Percentiles rank a stretch among this genome's conserved stretches.
These are phyloP conservation scores for Pythium monospermum DNA, from an alignment of 352 stramenopile genomes.

Conservation along the genomic window DNA sequence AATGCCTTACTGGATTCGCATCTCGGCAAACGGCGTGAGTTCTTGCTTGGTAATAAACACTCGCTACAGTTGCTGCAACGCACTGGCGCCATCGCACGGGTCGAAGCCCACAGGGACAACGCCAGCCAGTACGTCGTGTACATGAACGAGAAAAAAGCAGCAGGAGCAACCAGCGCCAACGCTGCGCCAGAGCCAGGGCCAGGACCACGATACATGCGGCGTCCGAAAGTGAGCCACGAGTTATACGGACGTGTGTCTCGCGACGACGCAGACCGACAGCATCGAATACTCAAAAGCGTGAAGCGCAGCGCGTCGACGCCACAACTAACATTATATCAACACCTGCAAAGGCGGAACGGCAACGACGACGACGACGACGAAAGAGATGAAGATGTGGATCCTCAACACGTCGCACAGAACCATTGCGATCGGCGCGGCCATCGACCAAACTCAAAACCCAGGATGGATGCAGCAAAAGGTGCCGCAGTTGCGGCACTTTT, in stretches of 20 bases:
- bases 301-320: constrained; percentile 11
- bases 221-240: constrained; percentile 1
- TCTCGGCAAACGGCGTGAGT: constrained; percentile 59
- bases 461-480: too few relatives aligned
- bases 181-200: too few relatives aligned
- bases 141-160: constrained; percentile 33
- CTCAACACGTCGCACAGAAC: background rate
- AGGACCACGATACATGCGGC: too few relatives aligned
- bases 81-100: constrained; percentile 53
- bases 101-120: constrained; percentile 39
- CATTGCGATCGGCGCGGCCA: background rate
- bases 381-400: background rate
- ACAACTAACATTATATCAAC: background rate
- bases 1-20: constrained; percentile 63
- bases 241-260: background rate
- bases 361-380: background rate
- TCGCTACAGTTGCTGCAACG: constrained; percentile 54
- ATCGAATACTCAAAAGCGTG: background rate
- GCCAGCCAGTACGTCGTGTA: constrained; percentile 72
- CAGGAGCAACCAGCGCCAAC: constrained; percentile 9
- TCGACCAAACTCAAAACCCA: too few relatives aligned
- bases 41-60: constrained; percentile 53
- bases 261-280: background rate
- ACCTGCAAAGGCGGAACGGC: background rate
- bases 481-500: too few relatives aligned